Evolutionary conservation across 2,329 filamentous ascomycete genomes (phyloP).

Genomic region (Cryphonectria parasitica): DNA sequence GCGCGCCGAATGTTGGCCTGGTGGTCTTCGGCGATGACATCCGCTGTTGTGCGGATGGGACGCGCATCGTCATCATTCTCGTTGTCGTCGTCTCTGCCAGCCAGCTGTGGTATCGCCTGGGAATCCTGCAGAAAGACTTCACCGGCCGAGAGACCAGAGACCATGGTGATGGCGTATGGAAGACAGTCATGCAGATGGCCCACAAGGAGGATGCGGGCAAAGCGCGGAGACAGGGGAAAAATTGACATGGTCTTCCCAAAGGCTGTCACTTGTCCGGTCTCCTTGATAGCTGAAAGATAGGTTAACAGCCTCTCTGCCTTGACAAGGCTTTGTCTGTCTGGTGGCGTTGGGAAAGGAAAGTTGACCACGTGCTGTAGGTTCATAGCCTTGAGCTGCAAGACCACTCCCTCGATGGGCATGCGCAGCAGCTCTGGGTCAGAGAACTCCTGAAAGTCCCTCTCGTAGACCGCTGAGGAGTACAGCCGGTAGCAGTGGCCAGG

Average conservation of each 20-base stretch:
- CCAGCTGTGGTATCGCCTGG: constrained; percentile 67
- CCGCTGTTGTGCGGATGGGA: constrained; percentile 64
- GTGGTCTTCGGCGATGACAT: constrained; percentile 72
- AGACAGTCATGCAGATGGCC: constrained; percentile 82
- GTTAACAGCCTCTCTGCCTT: constrained; percentile 85
- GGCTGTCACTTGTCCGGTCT: constrained; percentile 74
- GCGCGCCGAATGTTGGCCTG: constrained; percentile 65
- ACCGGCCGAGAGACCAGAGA: constrained; percentile 84
- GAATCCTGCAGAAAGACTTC: constrained; percentile 86
- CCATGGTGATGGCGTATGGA: constrained; percentile 83
- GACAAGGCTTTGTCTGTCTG: constrained; percentile 73
- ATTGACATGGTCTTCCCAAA: constrained; percentile 81
- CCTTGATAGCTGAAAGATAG: constrained; percentile 80
- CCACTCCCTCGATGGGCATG: constrained; percentile 90
- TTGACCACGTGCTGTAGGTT: constrained; percentile 86
- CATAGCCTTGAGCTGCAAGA: constrained; percentile 94
- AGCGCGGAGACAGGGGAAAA: constrained; percentile 89
- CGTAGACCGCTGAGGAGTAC: constrained; percentile 93
- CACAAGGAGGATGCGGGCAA: constrained; percentile 88
- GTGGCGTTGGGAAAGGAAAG: constrained; percentile 94
- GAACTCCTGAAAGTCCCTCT: constrained; percentile 84
- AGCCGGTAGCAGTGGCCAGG: constrained; percentile 94
- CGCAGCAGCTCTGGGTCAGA: constrained; percentile 86
- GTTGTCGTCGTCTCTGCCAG: constrained; percentile 49
- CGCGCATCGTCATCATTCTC: constrained; percentile 36